These are phyloP conservation scores for Neurospora cerealis DNA, from an alignment of 495 filamentous ascomycete genomes.

Conservation along the genomic window DNA sequence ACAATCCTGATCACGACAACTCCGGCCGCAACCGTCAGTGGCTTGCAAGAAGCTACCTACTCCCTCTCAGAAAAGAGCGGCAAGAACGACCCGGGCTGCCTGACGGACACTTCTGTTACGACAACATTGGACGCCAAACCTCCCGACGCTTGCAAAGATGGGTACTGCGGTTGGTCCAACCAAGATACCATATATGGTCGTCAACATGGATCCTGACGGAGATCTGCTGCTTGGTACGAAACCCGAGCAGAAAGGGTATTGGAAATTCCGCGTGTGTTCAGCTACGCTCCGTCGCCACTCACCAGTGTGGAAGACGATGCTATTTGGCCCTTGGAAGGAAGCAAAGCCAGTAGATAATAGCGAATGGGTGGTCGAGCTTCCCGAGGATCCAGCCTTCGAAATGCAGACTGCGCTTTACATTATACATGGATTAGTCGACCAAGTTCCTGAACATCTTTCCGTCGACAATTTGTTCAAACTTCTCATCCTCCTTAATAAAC, in stretches of 20 bases:
- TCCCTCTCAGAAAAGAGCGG: neutral
- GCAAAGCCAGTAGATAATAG: conserved; percentile 8
- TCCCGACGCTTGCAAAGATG: neutral
- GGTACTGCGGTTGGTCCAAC: neutral
- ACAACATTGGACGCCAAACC: neutral
- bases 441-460: neutral
- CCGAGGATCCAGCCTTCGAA: conserved; percentile 13
- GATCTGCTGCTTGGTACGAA: neutral
- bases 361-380: conserved; percentile 19
- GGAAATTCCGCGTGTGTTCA: conserved; percentile 15
- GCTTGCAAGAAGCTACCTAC: neutral
- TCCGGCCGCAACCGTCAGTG: neutral
- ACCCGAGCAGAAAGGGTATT: neutral
- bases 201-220: neutral
- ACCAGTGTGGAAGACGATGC: conserved; percentile 18
- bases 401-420: neutral
- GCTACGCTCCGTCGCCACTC: conserved; percentile 13
- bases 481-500: neutral
- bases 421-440: neutral
- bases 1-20: neutral
- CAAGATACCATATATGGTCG: neutral
- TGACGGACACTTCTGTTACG: neutral
- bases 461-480: neutral
- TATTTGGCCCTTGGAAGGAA: conserved; percentile 18
- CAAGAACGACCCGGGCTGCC: neutral